Conservation (phyloP, 352 stramenopile species). For the Phytophthora kernoviae region DNA sequence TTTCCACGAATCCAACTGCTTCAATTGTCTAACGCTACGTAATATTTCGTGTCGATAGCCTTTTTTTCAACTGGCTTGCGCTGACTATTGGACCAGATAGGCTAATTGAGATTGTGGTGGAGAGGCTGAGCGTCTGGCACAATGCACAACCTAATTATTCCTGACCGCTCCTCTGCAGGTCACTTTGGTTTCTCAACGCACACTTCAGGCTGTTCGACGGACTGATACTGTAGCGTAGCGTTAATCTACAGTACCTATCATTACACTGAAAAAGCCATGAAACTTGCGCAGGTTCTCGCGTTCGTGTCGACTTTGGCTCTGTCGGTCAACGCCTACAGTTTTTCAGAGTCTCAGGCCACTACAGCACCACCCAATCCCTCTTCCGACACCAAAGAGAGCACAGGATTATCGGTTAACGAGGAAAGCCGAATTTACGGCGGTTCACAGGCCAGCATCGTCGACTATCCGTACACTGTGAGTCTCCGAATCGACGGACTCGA, state of each 20-base stretch:
- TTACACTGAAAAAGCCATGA: conserved; percentile 12
- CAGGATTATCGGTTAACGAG: conserved; percentile 20
- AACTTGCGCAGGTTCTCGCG: conserved; percentile 16
- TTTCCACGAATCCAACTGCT: conserved; percentile 4
- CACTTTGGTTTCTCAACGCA: conserved; percentile 26
- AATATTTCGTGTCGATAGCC: conserved; percentile 2
- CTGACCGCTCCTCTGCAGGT: conserved; percentile 25
- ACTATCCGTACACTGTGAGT: conserved; percentile 57
- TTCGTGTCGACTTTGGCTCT: conserved; percentile 22
- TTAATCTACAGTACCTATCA: conserved; percentile 14
- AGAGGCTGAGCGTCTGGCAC: conserved; percentile 8
- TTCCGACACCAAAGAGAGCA: conserved; percentile 14
- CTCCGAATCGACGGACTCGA: conserved; percentile 41
- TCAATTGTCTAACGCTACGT: conserved; percentile 2
- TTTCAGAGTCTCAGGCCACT: conserved; percentile 28
- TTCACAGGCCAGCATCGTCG: conserved; percentile 42
- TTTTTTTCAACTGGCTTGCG: background rate
- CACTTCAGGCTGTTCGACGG: conserved; percentile 10
- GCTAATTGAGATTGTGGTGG: conserved; percentile 19
- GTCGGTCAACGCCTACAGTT: conserved; percentile 27
- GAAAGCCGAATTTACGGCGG: conserved; percentile 58
- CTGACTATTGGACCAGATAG: conserved; percentile 10
- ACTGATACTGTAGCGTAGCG: background rate
- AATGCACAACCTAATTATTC: conserved; percentile 1
- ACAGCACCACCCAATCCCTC: background rate